Evolutionary conservation across 148 eudicot species (phyloP), one percentile per base, ranked within the genome.

Genomic region (Polygonum aviculare): DNA sequence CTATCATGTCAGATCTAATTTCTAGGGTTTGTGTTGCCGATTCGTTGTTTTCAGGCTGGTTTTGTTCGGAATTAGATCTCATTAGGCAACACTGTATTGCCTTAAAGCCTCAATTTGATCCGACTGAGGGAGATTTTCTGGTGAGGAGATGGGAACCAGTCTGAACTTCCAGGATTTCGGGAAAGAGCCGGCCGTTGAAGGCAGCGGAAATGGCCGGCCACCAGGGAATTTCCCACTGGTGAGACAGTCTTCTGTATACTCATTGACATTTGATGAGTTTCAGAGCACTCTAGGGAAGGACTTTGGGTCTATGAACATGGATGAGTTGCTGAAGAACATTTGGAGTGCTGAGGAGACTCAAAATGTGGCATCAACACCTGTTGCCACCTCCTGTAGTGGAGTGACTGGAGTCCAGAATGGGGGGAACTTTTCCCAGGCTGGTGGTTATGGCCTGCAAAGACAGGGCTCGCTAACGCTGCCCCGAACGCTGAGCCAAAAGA

Each of bases 271-370:
- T n/a, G 98, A 95, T 40, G 97, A 95, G 85, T 90, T 92, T 59
- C 98, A 90, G 82, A 86, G 21, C 71, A 84, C 93, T 40, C 45
- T 67, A 44, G 92, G 93, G 55, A 95, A 90, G 78, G 98, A 94
- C 78, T 92, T 92, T 47, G 98, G 98, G 54, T 95, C 98, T 4
- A 92, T 95, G 96, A 95, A 95, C 83, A 90, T 95, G 98, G 98
- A 95, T 82, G 98, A 95, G 45, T 77, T 95, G 67, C 77, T 95
- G 38, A 95, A 92, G 80, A 92, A 75, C 81, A 93, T 93, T n/a
- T 93, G 98, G 98, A 88, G 84, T 78, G 96, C 92, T 62, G 98
- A 93, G 67, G 98, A 93, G 72, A 85, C 81, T 45, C 98, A 93
- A 50, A 84, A 79, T 57, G 77, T 82, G 72, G 82, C 87, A 33